A percentile compares a stretch with the other conserved stretches of the same genome.
Conservation (phyloP, 495 filamentous ascomycete species). For the Neurospora sp. region DNA sequence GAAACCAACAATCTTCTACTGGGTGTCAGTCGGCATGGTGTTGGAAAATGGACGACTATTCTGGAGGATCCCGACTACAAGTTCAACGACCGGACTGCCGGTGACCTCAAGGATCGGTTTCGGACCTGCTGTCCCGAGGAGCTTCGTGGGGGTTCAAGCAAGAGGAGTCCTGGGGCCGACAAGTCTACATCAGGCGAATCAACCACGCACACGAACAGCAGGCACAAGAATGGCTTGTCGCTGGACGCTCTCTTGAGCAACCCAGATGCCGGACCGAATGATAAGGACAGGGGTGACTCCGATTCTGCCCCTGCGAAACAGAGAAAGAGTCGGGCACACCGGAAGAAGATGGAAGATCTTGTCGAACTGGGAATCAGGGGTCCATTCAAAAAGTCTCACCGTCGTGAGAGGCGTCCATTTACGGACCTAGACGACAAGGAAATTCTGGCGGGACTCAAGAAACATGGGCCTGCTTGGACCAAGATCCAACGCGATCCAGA, state of each 20-base stretch:
- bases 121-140: slow-evolving; percentile 64
- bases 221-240: slow-evolving; percentile 27
- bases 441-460: slow-evolving; percentile 62
- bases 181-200: neutral
- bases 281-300: slow-evolving; percentile 4
- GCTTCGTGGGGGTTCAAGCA: slow-evolving; percentile 25
- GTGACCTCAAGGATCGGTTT: slow-evolving; percentile 81
- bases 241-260: slow-evolving; percentile 40
- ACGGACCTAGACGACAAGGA: slow-evolving; percentile 66
- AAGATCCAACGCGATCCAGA: slow-evolving; percentile 62
- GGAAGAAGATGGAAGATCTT: slow-evolving; percentile 45
- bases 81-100: slow-evolving; percentile 66
- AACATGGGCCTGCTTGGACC: slow-evolving; percentile 73
- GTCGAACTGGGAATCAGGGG: slow-evolving; percentile 44
- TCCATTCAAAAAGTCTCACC: slow-evolving; percentile 43
- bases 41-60: slow-evolving; percentile 83
- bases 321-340: slow-evolving; percentile 40
- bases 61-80: slow-evolving; percentile 60
- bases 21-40: slow-evolving; percentile 70
- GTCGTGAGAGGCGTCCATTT: slow-evolving; percentile 51
- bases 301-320: slow-evolving; percentile 19
- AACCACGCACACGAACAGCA: slow-evolving; percentile 7
- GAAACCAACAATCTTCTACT: slow-evolving; percentile 68
- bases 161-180: slow-evolving; percentile 11
- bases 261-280: slow-evolving; percentile 19